Evolutionary conservation across 768 basidiomycete species (phyloP).

Genomic region (Lyophyllum atratum): DNA sequence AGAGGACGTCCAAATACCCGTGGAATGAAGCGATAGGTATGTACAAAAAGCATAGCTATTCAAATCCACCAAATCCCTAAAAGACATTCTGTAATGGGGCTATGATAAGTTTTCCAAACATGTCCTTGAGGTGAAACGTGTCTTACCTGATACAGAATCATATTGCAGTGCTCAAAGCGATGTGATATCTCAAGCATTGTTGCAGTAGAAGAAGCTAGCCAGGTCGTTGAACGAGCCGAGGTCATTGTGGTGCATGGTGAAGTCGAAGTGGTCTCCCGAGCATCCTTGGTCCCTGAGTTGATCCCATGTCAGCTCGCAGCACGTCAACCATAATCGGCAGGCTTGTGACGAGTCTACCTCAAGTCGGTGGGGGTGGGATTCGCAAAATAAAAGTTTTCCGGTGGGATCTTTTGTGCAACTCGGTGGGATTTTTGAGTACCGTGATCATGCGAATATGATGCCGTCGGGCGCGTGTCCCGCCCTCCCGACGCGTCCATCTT

Average conservation of each 20-base stretch:
- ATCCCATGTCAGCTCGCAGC: background rate
- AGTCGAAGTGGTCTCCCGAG: constrained; percentile 7
- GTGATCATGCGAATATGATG: background rate
- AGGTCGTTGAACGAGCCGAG: constrained; percentile 8
- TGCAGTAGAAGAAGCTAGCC: constrained; percentile 15
- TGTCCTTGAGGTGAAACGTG: too few species aligned
- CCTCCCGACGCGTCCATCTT: background rate
- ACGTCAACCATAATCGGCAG: too few species aligned
- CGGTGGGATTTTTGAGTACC: background rate
- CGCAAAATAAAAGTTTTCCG: background rate
- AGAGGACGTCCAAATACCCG: too few species aligned
- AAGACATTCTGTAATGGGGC: too few species aligned
- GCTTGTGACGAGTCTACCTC: background rate
- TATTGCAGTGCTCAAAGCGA: too few species aligned
- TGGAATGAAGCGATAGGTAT: too few species aligned
- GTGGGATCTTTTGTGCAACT: background rate
- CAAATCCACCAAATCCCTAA: too few species aligned
- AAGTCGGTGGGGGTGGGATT: background rate
- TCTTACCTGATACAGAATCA: too few species aligned
- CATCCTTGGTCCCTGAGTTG: constrained; percentile 7
- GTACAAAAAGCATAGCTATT: too few species aligned
- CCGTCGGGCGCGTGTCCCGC: background rate
- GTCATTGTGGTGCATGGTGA: constrained; percentile 14
- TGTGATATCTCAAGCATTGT: background rate
- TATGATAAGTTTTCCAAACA: too few species aligned